Evolutionary conservation across 2,329 filamentous ascomycete species (phyloP), one percentile per base, ranked within the genome.

Genomic region (Nothomitra cinnamomea): DNA sequence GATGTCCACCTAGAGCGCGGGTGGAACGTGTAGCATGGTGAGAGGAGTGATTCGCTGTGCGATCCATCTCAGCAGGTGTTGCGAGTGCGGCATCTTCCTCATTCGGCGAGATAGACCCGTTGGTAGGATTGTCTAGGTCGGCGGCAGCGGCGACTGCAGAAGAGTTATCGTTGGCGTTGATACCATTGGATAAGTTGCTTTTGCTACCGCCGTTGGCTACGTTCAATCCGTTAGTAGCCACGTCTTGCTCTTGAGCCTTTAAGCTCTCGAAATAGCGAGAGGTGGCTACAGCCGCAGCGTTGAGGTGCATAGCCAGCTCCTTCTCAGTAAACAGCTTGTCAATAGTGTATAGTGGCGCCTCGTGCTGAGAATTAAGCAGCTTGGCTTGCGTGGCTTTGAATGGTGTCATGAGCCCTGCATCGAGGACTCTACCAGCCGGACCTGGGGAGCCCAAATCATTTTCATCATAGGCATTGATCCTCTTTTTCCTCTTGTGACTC

Each of bases 291-390:
- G 78, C 76, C 2, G 79, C 79, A 47, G 74, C 72, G 59, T 80
- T 79, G 56, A 77, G 78, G 54, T 78, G 76, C 63, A 78, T 69
- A 52, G 73, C 74, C 53, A 83, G 72, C 63, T 83, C 79, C 66
- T 82, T 82, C 57, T 83, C 79, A 2, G 78, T 82, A 62, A 83
- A 83, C 15, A 83, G 69, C n/a, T 74, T 72, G 54, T 81, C 73
- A 54, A 83, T 72, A 6, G 76, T 79, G 65, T 80, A 81, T 3
- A 73, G 69, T 1, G 77, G 70, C 6, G 77, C 74, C 57, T 76
- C 73, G 59, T 77, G 76, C 58, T 82, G 77, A 47, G 73, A 69
- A 50, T 75, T 72, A 49, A 35, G 28, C 45, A 68, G 69, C 58
- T 72, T 71, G 10, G 71, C 68, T 62, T 75, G 76, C 52, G 72